Conservation (phyloP, 352 stramenopile genomes). For the Phytopythium oedochilum region DNA sequence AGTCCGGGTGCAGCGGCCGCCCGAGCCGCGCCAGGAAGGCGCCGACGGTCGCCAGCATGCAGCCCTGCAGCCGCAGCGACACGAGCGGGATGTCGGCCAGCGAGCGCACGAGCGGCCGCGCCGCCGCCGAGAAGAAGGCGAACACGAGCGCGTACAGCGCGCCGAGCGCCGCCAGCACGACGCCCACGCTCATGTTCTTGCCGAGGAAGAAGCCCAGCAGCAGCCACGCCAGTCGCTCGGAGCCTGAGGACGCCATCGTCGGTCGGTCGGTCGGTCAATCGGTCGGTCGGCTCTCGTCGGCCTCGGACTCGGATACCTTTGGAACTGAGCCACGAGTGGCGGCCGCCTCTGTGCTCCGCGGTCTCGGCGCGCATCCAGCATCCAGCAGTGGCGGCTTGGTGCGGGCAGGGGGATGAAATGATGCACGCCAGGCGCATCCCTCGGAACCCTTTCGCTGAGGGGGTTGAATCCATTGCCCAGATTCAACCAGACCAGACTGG, state of each 20-base stretch:
- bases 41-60: constrained; percentile 13
- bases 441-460: no score
- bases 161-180: not conserved
- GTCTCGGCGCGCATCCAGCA: no score
- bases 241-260: not conserved
- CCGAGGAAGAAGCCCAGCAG: constrained; percentile 8
- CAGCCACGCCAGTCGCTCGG: constrained; percentile 4
- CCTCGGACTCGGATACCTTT: no score
- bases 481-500: no score
- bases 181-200: constrained; percentile 3
- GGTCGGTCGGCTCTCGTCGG: no score
- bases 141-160: constrained; percentile 13
- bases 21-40: constrained; percentile 14
- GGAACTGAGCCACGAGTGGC: no score
- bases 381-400: no score
- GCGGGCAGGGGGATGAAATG: no score
- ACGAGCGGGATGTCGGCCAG: constrained; percentile 16
- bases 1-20: constrained; percentile 23
- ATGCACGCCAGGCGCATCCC: no score
- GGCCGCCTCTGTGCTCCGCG: no score
- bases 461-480: no score
- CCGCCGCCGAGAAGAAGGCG: constrained; percentile 12
- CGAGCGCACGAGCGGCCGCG: constrained; percentile 16
- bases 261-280: not conserved
- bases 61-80: constrained; percentile 20